Evolutionary conservation across 2,329 filamentous ascomycete genomes (phyloP).

Genomic region (Emmonsiellopsis sp.): DNA sequence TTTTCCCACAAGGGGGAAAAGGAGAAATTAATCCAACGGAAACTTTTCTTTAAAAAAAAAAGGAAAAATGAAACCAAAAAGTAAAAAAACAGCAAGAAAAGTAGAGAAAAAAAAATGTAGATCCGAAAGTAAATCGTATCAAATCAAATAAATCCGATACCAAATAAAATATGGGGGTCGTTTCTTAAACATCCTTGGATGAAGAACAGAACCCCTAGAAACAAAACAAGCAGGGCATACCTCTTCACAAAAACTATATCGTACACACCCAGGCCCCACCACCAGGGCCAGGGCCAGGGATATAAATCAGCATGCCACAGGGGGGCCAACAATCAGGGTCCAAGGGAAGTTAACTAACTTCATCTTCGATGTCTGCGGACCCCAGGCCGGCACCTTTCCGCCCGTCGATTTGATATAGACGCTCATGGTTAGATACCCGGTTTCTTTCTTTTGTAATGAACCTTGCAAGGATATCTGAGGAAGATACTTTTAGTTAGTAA

Average conservation of each 20-base stretch:
- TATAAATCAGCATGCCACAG: constrained; percentile 2
- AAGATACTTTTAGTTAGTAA: background rate
- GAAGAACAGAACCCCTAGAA: no score
- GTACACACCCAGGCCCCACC: background rate
- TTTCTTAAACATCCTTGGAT: no score
- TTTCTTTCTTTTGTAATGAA: background rate
- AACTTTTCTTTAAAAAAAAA: no score
- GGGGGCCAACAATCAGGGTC: background rate
- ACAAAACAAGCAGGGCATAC: background rate
- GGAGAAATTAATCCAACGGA: no score
- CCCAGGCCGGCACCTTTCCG: constrained; percentile 4
- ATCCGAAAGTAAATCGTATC: background rate
- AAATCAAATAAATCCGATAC: background rate
- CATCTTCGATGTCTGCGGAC: constrained; percentile 10
- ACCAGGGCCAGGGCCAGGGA: background rate
- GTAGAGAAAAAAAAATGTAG: background rate
- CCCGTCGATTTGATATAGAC: constrained; percentile 7
- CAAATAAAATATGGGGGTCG: no score
- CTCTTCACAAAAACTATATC: constrained; percentile 9
- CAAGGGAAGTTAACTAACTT: constrained; percentile 2
- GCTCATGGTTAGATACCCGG: constrained; percentile 3
- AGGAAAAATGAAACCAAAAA: no score
- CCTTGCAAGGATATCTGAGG: no score
- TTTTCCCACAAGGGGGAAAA: no score
- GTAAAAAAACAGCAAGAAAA: background rate